Evolutionary conservation across 2,329 filamentous ascomycete genomes (phyloP), one percentile per base, ranked within the genome.

Genomic region (Zymoseptoria pseudotritici): DNA sequence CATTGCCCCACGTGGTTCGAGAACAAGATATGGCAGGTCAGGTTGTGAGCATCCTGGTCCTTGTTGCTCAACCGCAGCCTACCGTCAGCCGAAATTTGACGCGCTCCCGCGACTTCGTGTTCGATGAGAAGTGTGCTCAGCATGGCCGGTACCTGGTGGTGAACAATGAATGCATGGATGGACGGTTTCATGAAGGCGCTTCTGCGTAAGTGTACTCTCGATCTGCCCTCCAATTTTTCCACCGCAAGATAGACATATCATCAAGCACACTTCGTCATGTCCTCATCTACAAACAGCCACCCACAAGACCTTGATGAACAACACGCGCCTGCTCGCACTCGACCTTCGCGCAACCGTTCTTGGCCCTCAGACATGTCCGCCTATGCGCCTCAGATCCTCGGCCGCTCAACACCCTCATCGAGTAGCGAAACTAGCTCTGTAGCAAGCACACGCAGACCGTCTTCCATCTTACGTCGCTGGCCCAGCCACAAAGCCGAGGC

Each of bases 401-500:
- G 55, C 29, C 22, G 22, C 31, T 42, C 31, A 11, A 19, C 54
- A 51, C n/a, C 50, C 19, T 50, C 52, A 10, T 46, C 50, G 55
- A 56, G 54, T 21, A 52, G 42, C 61, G 58, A 51, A 56, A 61
- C 17, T n/a, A n/a, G 11, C n/a, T 51, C 50, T 11, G 19, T 17
- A 51, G 22, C 50, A 2, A 51, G 19, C 19, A 22, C 19, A 11
- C 50, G 11, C 50, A 21, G n/a, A 29, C 22, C 52, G 29, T 29
- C 22, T 26, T 52, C 50, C 20, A 22, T 21, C 19, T 19, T 21
- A 21, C 52, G 29, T 13, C 20, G 52, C 52, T 19, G 52, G 36
- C 36, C 36, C 13, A 46, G 36, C 36, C 17, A 46, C 21, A 63
- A 63, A 55, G 59, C 61, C 24, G 56, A 55, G 20, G 61, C 61